Base-by-base conservation (phyloP, 208 protist genomes). In the Herpetomonas tarakana region DNA sequence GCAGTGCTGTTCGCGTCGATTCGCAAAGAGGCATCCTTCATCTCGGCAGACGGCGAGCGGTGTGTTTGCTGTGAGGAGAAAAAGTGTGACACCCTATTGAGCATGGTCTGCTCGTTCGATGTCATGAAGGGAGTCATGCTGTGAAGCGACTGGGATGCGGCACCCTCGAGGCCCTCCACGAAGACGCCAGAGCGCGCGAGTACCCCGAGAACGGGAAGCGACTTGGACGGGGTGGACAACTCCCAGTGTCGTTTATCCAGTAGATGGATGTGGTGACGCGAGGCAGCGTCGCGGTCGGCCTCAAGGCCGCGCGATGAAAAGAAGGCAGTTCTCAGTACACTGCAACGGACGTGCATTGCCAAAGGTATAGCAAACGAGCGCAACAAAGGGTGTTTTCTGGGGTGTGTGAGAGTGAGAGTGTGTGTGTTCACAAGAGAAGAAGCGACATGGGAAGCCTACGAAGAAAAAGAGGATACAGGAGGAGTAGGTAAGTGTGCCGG, bases 91-190 rank as follows among this genome's bases (percentile, higher is more conserved):
- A 78, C 65, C 30, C 63, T 79, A 18, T 65, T 24, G 21, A 90
- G 62, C 16, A 82, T 56, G 14, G 66, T 52, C 19, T 60, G 60
- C 62, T 90, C 83, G n/a, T 63, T 71, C 24, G 12, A 54, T 19
- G 83, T 90, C 76, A 90, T 86, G n/a, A 67, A 74, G 4, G 83
- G 76, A 6, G 70, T 46, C 78, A 86, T 79, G 27, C 57, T 73
- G 46, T 39, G 46, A 16, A 90, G 59, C 14, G 83, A 69, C 22
- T 44, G 64, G 28, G 58, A 67, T 0, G 76, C 74, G 3, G 73
- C 70, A 11, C 58, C 45, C 28, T 86, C 78, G n/a, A 90, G 56
- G 2, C 68, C 71, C n/a, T 81, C 74, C 6, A 90, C 50, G 0
- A 86, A 38, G 2, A 81, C 78, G 21, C 78, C 78, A 9, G 83